A percentile compares a stretch with the other conserved stretches of the same genome.
Evolutionary conservation across 176 grass and related monocot genomes (phyloP).

Genomic region (Calamus simplicifolius): DNA sequence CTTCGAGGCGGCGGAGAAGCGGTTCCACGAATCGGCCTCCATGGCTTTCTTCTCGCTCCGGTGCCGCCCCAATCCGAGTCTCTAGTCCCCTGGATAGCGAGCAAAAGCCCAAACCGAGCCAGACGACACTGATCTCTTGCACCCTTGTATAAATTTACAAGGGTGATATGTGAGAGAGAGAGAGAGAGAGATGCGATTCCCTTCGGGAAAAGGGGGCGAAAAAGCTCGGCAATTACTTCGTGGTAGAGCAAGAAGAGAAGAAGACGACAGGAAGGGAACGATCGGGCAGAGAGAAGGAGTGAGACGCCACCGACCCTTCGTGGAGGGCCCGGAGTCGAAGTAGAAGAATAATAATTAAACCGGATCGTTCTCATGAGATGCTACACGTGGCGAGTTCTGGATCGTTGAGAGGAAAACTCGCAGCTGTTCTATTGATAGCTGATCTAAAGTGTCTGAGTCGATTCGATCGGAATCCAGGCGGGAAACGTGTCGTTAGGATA

Average conservation of each 20-base stretch:
- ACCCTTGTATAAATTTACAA: too few relatives aligned
- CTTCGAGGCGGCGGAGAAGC: neutral
- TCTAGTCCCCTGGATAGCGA: neutral
- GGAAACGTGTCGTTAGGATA: too few relatives aligned
- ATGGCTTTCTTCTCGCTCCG: neutral
- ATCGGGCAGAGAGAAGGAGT: neutral
- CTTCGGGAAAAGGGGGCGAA: neutral
- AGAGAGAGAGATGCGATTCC: neutral
- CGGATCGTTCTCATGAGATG: too few relatives aligned
- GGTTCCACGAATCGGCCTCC: conserved; percentile 7
- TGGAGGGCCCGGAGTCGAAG: too few relatives aligned
- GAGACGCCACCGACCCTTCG: too few relatives aligned
- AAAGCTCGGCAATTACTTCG: neutral
- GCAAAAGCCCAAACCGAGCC: neutral
- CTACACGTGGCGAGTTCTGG: too few relatives aligned
- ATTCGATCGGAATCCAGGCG: too few relatives aligned
- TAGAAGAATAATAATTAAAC: too few relatives aligned
- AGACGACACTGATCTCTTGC: neutral
- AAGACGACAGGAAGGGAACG: neutral
- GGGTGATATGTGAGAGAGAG: neutral
- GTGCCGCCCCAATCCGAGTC: neutral
- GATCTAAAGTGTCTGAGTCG: too few relatives aligned
- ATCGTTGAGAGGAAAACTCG: too few relatives aligned
- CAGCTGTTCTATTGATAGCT: too few relatives aligned
- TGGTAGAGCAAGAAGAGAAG: conserved; percentile 1